Percentiles rank a stretch among this genome's conserved stretches.
phyloP scores from a whole-genome alignment of 495 filamentous ascomycete species.

The Aspergillus affinis region DNA sequence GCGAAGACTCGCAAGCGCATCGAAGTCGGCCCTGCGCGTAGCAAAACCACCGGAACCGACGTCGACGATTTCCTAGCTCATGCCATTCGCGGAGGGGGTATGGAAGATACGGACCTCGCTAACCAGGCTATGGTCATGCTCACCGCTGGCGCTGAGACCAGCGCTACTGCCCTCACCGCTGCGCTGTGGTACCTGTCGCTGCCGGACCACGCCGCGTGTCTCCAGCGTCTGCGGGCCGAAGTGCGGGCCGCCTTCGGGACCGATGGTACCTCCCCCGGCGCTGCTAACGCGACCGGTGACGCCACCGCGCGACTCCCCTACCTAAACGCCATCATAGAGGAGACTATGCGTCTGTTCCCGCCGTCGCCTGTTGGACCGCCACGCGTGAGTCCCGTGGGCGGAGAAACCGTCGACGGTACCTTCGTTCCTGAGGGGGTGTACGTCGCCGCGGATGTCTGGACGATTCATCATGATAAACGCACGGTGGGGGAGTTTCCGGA shows the following conservation, averaged over 20 bases:
- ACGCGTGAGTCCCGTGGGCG: conserved; percentile 5
- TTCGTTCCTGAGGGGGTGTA: conserved; percentile 3
- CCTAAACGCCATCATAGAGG: conserved; percentile 11
- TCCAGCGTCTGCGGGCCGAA: background rate
- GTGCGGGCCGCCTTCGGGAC: background rate
- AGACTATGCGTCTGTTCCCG: conserved; percentile 10
- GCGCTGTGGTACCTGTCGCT: background rate
- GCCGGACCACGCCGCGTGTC: background rate
- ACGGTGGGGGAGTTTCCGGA: background rate
- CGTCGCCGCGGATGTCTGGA: background rate
- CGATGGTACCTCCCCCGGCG: background rate
- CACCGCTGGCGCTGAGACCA: background rate
- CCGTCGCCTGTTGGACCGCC: conserved; percentile 9
- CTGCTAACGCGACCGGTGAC: background rate
- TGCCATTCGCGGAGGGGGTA: background rate
- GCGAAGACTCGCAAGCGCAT: background rate
- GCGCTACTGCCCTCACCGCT: background rate
- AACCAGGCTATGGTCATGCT: conserved; percentile 2
- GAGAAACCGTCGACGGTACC: conserved; percentile 7
- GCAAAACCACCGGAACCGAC: background rate
- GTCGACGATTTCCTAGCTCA: background rate
- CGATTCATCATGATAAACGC: background rate
- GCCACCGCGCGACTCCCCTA: background rate
- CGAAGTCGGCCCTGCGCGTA: background rate
- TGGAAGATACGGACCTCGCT: background rate